Conservation (phyloP, 352 stramenopile species). For the Pythium scleroteichum region DNA sequence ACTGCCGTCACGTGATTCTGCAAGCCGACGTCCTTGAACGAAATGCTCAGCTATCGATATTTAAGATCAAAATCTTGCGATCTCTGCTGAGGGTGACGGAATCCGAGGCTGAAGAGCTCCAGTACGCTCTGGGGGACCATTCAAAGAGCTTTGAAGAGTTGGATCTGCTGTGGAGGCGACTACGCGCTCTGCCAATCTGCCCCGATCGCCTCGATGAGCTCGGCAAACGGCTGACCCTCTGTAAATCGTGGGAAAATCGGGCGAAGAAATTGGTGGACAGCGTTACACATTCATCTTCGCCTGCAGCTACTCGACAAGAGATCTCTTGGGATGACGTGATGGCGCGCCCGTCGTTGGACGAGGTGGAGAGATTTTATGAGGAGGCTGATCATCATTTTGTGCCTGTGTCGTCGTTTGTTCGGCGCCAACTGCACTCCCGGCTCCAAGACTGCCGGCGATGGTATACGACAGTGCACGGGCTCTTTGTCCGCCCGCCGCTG, state of each 20-base stretch:
- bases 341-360: constrained; percentile 39
- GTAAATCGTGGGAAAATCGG: constrained; percentile 49
- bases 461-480: constrained; percentile 43
- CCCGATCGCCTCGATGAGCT: constrained; percentile 45
- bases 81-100: constrained; percentile 24
- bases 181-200: constrained; percentile 39
- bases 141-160: constrained; percentile 35
- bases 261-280: constrained; percentile 49
- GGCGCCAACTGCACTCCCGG: constrained; percentile 58
- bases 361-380: constrained; percentile 51
- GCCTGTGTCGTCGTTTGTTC: constrained; percentile 56
- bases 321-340: constrained; percentile 26
- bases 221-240: constrained; percentile 51
- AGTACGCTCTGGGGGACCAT: constrained; percentile 22
- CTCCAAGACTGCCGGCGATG: constrained; percentile 73
- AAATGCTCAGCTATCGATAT: constrained; percentile 20
- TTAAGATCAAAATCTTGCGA: constrained; percentile 29
- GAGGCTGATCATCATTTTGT: constrained; percentile 63
- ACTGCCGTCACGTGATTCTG: constrained; percentile 25
- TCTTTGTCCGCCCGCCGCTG: constrained; percentile 57
- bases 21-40: constrained; percentile 22
- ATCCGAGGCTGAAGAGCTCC: constrained; percentile 15
- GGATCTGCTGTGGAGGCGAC: constrained; percentile 24
- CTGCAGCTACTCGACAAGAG: constrained; percentile 9
- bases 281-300: not conserved